Base-by-base conservation (phyloP, 768 basidiomycete species). In the Pluteus cervinus region DNA sequence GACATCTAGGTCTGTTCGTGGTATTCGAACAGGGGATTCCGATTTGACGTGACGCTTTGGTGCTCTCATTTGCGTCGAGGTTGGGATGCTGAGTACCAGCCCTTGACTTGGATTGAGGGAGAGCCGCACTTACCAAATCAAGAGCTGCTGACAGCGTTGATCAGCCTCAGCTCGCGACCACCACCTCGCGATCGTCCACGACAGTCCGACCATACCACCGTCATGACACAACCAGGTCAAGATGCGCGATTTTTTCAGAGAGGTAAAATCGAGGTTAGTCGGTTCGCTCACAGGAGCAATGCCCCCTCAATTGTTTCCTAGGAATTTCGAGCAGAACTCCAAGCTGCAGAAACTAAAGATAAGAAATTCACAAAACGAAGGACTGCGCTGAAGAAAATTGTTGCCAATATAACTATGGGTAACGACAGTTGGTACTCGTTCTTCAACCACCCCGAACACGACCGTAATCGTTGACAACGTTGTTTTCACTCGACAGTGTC, bases 391-490 rank as follows among this genome's bases (percentile, higher is more conserved):
- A 98, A 99, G 75, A 94, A 93, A 69, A 85, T 97, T 43, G 91
- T 97, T 9, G 96, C 96, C 28, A 97, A 97, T 61, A 98, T 98
- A 60, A 99, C 96, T 3, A 98, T 99, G 93, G 96, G 96, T 29
- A 96, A 92, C 55, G 93, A 98, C 63, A 93, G 94, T 96, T 56
- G 64, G 91, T 79, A 57, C 49, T 49, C 49, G 45, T 53, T 50
- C 41, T 41, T 41, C 33, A 39, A 40, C 45, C 14, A 33, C 20
- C 40, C 44, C 42, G 43, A 49, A 18, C 14, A 23, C 21, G n/a
- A 40, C 34, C 11, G 16, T 21, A 14, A 29, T 40, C 18, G 11
- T 10, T 11, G 4, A 21, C 24, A 23, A 9, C 16, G 15, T 11
- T 44, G n/a, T 37, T 37, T 20, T 24, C 40, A 25, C 35, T 41